These are phyloP conservation scores for Turnera subulata DNA, from an alignment of 345 rosid genomes.

Conservation along the genomic window DNA sequence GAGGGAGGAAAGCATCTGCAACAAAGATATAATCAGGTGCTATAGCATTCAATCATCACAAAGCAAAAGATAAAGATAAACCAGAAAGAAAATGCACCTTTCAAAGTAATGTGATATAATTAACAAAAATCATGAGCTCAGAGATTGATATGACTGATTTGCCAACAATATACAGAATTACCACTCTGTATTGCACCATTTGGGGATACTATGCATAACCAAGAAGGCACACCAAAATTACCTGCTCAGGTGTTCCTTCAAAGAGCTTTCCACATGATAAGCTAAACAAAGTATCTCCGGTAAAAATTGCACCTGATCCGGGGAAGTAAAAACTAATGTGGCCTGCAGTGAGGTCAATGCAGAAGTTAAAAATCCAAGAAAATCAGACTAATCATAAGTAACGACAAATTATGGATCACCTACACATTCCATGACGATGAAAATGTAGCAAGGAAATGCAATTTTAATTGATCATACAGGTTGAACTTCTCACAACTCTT, in stretches of 20 bases:
- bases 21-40: conserved; percentile 14
- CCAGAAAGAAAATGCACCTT: neutral
- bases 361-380: conserved; percentile 1
- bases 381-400: neutral
- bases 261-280: conserved; percentile 94
- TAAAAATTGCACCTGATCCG: conserved; percentile 75
- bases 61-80: neutral
- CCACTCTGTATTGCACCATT: no score
- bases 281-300: conserved; percentile 93
- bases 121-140: no score
- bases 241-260: conserved; percentile 93
- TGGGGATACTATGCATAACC: neutral
- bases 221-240: conserved; percentile 14
- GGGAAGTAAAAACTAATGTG: conserved; percentile 96
- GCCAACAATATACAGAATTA: no score
- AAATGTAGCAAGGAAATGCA: no score
- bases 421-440: no score
- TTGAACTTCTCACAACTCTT: no score
- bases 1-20: conserved; percentile 86
- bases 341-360: conserved; percentile 43
- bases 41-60: neutral
- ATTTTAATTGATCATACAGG: no score
- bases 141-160: no score
- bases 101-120: no score
- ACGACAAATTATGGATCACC: no score